A percentile compares a stretch with the other conserved stretches of the same genome.
These are phyloP conservation scores for Macroventuria anomochaeta DNA, from an alignment of 2,329 filamentous ascomycete genomes.

Conservation along the genomic window DNA sequence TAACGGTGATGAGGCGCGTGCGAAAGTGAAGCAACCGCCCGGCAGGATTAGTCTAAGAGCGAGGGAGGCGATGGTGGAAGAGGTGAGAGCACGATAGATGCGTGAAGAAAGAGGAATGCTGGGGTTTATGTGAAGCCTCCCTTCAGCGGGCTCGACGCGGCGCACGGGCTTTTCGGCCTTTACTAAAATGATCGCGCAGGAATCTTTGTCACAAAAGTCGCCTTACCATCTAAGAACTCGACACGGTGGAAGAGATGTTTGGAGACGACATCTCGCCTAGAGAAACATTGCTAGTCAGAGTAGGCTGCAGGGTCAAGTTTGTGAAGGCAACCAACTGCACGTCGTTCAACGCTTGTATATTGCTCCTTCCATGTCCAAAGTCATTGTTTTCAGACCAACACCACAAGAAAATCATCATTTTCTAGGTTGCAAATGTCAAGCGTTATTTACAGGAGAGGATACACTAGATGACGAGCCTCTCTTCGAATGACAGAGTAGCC, in stretches of 20 bases:
- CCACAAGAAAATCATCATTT: not conserved
- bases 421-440: not conserved
- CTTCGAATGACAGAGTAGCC: not conserved
- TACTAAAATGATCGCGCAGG: conserved; percentile 31
- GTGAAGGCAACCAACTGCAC: conserved; percentile 2
- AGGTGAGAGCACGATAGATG: conserved; percentile 22
- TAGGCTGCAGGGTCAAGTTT: not conserved
- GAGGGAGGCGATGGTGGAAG: conserved; percentile 29
- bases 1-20: conserved; percentile 22
- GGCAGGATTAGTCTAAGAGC: conserved; percentile 13
- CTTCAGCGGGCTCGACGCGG: conserved; percentile 28
- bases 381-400: not conserved
- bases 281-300: not conserved
- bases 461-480: not conserved
- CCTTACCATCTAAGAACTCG: conserved; percentile 6
- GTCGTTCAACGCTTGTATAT: not conserved
- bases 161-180: conserved; percentile 33
- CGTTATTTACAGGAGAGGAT: not conserved
- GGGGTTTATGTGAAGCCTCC: conserved; percentile 41
- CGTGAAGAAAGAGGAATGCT: conserved; percentile 39
- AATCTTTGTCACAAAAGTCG: conserved; percentile 30
- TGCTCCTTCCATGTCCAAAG: conserved; percentile 1
- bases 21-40: conserved; percentile 24
- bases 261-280: not conserved
- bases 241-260: not conserved